phyloP scores from a whole-genome alignment of 352 stramenopile genomes.

The Globisporangium emineosum region DNA sequence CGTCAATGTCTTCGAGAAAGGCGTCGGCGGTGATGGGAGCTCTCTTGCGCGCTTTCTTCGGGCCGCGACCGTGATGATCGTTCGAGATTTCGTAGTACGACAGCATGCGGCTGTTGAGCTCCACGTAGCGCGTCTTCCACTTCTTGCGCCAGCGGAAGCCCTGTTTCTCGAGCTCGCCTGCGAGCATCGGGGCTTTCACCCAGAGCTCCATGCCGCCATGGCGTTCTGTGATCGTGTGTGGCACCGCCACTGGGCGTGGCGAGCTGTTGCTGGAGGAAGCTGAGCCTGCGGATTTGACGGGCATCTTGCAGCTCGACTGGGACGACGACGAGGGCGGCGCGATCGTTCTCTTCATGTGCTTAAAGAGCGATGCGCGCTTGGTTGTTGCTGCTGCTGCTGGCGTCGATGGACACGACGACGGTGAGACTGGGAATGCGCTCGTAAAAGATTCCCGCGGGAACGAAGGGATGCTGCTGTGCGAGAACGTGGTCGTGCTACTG shows the following conservation, averaged over 20 bases:
- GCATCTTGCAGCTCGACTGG: conserved; percentile 12
- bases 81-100: conserved; percentile 58
- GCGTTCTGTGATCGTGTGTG: conserved; percentile 77
- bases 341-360: conserved; percentile 10
- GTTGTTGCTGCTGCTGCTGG: neutral
- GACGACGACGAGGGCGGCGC: neutral
- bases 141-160: conserved; percentile 77
- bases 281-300: conserved; percentile 1
- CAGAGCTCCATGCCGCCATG: conserved; percentile 65
- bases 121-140: conserved; percentile 71
- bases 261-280: conserved; percentile 16
- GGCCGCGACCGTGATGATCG: conserved; percentile 15
- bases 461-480: conserved; percentile 5
- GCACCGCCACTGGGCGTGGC: conserved; percentile 36
- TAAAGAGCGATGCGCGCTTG: conserved; percentile 8
- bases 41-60: conserved; percentile 35
- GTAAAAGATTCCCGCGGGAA: conserved; percentile 10
- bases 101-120: conserved; percentile 68
- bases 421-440: conserved; percentile 14
- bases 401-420: conserved; percentile 3
- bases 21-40: conserved; percentile 63
- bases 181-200: conserved; percentile 70
- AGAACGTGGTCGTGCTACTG: neutral
- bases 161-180: conserved; percentile 69
- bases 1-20: conserved; percentile 50